These are phyloP conservation scores for Rhizoclosmatium sp. DNA, from an alignment of 192 early-diverging fungal species.

Conservation along the genomic window DNA sequence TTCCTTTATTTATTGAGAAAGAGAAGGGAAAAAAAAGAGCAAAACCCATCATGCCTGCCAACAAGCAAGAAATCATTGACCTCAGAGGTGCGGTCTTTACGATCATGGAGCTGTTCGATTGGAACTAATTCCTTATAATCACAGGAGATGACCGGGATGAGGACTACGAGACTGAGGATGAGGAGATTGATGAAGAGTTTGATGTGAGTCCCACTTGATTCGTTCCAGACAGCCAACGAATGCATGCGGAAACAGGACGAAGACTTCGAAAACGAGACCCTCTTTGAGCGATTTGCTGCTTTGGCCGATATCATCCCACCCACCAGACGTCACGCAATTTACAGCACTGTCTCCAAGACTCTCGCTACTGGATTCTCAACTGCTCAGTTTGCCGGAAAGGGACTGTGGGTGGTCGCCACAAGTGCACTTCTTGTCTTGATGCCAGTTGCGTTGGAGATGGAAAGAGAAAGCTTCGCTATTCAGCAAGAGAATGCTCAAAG, in stretches of 20 bases:
- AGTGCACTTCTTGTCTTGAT: slow-evolving; percentile 82
- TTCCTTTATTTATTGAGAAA: too few relatives aligned
- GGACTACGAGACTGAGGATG: slow-evolving; percentile 53
- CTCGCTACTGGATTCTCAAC: slow-evolving; percentile 47
- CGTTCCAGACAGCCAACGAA: not conserved
- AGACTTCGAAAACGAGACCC: slow-evolving; percentile 79
- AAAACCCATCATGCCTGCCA: too few relatives aligned
- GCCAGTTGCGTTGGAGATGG: slow-evolving; percentile 87
- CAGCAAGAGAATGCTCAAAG: slow-evolving; percentile 74
- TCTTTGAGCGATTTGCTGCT: slow-evolving; percentile 83
- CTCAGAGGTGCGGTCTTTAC: not conserved
- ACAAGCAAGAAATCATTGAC: slow-evolving; percentile 7
- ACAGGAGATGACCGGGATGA: slow-evolving; percentile 42
- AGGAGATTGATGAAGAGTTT: slow-evolving; percentile 14
- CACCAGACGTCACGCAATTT: slow-evolving; percentile 72
- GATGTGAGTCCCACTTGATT: not conserved
- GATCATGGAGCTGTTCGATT: not conserved
- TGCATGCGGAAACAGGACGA: slow-evolving; percentile 56
- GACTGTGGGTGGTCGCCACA: slow-evolving; percentile 89
- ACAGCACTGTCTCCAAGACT: slow-evolving; percentile 61
- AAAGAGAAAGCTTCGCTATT: slow-evolving; percentile 85
- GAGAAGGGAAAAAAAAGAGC: too few relatives aligned
- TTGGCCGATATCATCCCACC: slow-evolving; percentile 88
- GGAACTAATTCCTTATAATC: not conserved
- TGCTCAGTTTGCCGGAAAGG: slow-evolving; percentile 77